Base-by-base conservation (phyloP, 805 yeast species). In the Lipomyces sp. region DNA sequence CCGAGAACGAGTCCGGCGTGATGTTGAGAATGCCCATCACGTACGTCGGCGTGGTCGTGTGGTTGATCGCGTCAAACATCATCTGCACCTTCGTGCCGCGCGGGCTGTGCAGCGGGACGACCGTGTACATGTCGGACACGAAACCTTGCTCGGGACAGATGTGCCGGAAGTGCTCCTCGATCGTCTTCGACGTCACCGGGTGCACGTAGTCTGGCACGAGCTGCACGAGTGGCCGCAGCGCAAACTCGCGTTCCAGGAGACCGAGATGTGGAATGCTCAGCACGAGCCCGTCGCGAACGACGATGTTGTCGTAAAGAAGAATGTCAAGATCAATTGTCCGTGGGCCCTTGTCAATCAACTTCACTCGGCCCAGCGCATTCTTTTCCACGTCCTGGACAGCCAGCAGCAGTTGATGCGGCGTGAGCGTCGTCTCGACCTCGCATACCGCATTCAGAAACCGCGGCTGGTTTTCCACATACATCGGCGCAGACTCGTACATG, bases 1-100 rank as follows among this genome's bases (percentile, higher is more conserved):
- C 98, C 39, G 95, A 86, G 65, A 93, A 93, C 1, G 96, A 89
- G 67, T 93, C 97, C 0, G 97, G 96, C 0, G 98, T 93, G 19
- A 84, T 76, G 62, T 93, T 93, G 57, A 93, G 68, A 42, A 93
- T 83, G 1, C 88, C 93, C 98, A 93, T 93, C 39, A 89, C 65
- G 45, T 74, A 68, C 0, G 97, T 87, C n/a, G 69, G 70, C 5
- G 72, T 64, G 3, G 42, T 40, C 13, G 70, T 66, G 38, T 74
- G 68, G 18, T 69, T 65, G 21, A 73, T 54, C 2, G 76, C 71
- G 61, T 81, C 84, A 59, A 77, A 75, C 31, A 66, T 66, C 39
- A 75, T 57, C 41, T 63, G 64, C 26, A 57, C 49, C 39, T 64
- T 62, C 39, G 61, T 58, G 6, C 50, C 46, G 18, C 49, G 31